These are phyloP conservation scores for Galerina marginata DNA, from an alignment of 768 basidiomycete genomes.

Conservation along the genomic window DNA sequence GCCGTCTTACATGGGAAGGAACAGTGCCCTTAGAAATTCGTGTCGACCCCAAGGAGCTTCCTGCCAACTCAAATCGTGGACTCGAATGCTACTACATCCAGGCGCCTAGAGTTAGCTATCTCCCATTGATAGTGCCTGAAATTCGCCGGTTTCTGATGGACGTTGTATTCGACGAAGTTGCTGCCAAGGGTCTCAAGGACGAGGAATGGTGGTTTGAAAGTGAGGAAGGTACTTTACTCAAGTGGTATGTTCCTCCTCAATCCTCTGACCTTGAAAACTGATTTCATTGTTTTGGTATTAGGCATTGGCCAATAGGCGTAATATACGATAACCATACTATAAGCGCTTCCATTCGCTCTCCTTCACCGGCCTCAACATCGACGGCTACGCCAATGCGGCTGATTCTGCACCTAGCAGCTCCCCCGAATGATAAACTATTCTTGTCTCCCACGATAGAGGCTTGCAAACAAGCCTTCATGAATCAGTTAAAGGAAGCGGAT, in stretches of 20 bases:
- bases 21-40: conserved; percentile 89
- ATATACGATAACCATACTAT: conserved; percentile 88
- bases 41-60: conserved; percentile 87
- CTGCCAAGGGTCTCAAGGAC: conserved; percentile 76
- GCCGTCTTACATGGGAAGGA: conserved; percentile 90
- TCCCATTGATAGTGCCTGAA: conserved; percentile 89
- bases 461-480: conserved; percentile 95
- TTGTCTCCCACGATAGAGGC: conserved; percentile 81
- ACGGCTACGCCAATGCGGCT: conserved; percentile 70
- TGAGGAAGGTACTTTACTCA: conserved; percentile 78
- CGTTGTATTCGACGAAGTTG: conserved; percentile 88
- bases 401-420: conserved; percentile 84
- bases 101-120: conserved; percentile 91
- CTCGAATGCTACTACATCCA: conserved; percentile 91
- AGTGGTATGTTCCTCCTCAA: conserved; percentile 69
- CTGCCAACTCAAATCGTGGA: conserved; percentile 87
- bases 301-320: conserved; percentile 98
- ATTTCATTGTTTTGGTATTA: conserved; percentile 35
- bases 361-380: conserved; percentile 45
- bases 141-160: conserved; percentile 89
- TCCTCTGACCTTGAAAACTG: neutral
- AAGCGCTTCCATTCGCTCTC: conserved; percentile 58
- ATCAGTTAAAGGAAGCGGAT: conserved; percentile 95
- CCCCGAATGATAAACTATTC: conserved; percentile 86
- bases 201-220: conserved; percentile 99